Percentiles rank a stretch among this genome's conserved stretches.
Evolutionary conservation across 495 filamentous ascomycete genomes (phyloP).

Genomic region (Pseudoneurospora amorphoporcata): DNA sequence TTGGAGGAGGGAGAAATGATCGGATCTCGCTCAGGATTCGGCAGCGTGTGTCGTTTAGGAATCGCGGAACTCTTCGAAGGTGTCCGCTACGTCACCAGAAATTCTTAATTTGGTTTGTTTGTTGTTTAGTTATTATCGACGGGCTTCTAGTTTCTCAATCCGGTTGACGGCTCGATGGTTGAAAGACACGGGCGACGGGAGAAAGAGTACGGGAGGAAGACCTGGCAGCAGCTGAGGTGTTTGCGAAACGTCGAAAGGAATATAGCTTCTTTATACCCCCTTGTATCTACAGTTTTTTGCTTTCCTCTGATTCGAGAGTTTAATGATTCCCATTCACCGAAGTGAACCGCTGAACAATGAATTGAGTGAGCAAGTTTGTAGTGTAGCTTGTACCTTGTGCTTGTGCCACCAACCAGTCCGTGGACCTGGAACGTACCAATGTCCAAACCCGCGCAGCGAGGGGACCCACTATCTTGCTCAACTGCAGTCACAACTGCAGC

Average conservation of each 20-base stretch:
- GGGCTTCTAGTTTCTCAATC: neutral
- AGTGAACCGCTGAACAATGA: neutral
- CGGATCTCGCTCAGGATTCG: neutral
- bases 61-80: neutral
- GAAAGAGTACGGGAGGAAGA: neutral
- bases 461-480: neutral
- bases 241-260: neutral
- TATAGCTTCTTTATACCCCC: neutral
- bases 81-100: neutral
- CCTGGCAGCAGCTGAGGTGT: neutral
- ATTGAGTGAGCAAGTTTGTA: neutral
- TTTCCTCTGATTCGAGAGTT: neutral
- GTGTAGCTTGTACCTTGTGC: neutral
- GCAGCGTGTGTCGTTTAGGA: neutral
- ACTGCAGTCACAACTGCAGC: neutral
- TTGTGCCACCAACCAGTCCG: neutral
- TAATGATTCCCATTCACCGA: neutral
- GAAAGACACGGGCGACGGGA: neutral
- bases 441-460: neutral
- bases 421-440: neutral
- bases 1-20: neutral
- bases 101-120: neutral
- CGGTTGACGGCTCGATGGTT: neutral
- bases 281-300: neutral
- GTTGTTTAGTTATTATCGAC: neutral